Base-by-base conservation (phyloP, 1,284 basidiomycete genomes). In the Heliocybe sulcata region DNA sequence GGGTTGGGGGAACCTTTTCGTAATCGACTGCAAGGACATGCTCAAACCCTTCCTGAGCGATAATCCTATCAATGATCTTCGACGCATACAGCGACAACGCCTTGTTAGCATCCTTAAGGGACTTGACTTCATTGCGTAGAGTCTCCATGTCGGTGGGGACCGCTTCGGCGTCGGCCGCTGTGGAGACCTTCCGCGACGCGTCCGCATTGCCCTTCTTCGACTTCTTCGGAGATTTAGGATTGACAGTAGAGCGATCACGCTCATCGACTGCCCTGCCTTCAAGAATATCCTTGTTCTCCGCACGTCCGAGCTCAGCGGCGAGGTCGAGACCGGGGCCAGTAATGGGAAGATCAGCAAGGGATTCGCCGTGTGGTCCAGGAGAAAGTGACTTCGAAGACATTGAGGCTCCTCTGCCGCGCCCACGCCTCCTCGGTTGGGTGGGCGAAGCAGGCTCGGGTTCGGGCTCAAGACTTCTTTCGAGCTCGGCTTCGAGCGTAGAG, bases 61-160 rank as follows among this genome's bases (percentile, higher is more conserved):
- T 93, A 67, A 98, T 96, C 54, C 94, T 84, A 73, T 98, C 93
- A 63, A 98, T 88, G 64, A 98, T 97, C 77, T 97, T 98, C 54
- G 91, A 93, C 19, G 94, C 93, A 67, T 98, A 98, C 22, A 98
- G 73, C 16, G 91, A 92, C 11, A 98, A 75, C 0, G 93, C 94
- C 68, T 95, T 95, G 77, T 97, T 97, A 49, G 92, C 92, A 67
- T 98, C 95, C 67, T 90, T 91, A 67, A 97, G 81, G 42, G 83
- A 85, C 71, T 94, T 94, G 64, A 96, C 85, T 70, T 97, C 94
- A 20, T 72, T 79, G 47, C 84, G 78, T 48, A 93, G 74, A 9
- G 83, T 80, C 48, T 89, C 85, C 59, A 90, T 66, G 61, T 91
- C 87, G 35, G 77, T 69, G 19, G 65, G 64, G 50, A 82, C 80